Percentiles rank a stretch among this genome's conserved stretches.
Conservation (phyloP, 495 filamentous ascomycete genomes). For the Entonaema liquescens region DNA sequence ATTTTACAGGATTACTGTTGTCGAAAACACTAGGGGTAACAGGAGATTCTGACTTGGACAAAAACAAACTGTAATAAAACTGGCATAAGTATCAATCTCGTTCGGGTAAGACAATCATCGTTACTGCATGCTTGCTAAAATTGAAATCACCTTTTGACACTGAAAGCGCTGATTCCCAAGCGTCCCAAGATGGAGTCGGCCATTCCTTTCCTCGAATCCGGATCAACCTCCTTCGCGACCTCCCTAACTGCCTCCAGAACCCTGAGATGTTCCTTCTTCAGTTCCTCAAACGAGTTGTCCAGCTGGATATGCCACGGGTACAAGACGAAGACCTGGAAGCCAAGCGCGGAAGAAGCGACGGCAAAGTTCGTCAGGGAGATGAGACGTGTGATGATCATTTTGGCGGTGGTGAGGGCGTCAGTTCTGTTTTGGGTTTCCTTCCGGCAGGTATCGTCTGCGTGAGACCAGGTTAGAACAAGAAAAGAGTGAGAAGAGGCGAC, state of each 20-base stretch:
- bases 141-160: slow-evolving; percentile 44
- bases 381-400: slow-evolving; percentile 55
- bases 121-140: slow-evolving; percentile 43
- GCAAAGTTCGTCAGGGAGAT: slow-evolving; percentile 70
- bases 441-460: slow-evolving; percentile 23
- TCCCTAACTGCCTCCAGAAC: slow-evolving; percentile 46
- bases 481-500: slow-evolving; percentile 1
- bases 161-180: slow-evolving; percentile 37
- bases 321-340: slow-evolving; percentile 70
- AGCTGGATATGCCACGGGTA: slow-evolving; percentile 73
- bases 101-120: slow-evolving; percentile 26
- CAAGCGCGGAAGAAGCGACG: slow-evolving; percentile 66
- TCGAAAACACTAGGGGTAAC: slow-evolving; percentile 31
- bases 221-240: slow-evolving; percentile 46
- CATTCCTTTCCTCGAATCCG: slow-evolving; percentile 39
- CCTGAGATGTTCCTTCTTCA: slow-evolving; percentile 63
- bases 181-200: slow-evolving; percentile 41
- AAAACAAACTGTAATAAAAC: slow-evolving; percentile 31
- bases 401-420: slow-evolving; percentile 23
- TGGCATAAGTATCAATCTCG: slow-evolving; percentile 42
- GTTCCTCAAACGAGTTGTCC: slow-evolving; percentile 65
- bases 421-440: slow-evolving; percentile 11
- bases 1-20: slow-evolving; percentile 36
- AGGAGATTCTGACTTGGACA: slow-evolving; percentile 21
- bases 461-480: slow-evolving; percentile 20